These are phyloP conservation scores for Leccinum longicurvipes DNA, from an alignment of 768 basidiomycete species.

Conservation along the genomic window DNA sequence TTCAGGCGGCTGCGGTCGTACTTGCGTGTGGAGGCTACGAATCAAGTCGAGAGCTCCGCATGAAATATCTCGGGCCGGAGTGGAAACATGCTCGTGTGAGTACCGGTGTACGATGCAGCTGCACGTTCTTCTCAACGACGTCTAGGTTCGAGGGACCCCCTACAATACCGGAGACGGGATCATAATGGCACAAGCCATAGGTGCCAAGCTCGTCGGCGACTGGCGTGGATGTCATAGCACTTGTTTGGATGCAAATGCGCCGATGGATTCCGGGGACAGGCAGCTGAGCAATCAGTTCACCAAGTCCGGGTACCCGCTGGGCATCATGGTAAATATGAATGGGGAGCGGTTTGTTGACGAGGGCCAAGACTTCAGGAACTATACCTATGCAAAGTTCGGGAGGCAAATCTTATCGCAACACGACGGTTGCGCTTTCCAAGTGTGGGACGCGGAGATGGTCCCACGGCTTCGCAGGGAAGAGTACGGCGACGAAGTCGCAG, in stretches of 20 bases:
- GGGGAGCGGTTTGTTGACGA: slow-evolving; percentile 69
- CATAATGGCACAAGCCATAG: slow-evolving; percentile 44
- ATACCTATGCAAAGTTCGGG: slow-evolving; percentile 70
- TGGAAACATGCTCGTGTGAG: slow-evolving; percentile 59
- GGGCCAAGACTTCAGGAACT: slow-evolving; percentile 69
- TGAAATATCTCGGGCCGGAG: slow-evolving; percentile 50
- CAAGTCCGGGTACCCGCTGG: slow-evolving; percentile 71
- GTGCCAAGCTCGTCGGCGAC: slow-evolving; percentile 60
- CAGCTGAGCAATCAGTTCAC: slow-evolving; percentile 66
- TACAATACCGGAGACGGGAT: slow-evolving; percentile 71
- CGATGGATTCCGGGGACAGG: slow-evolving; percentile 48
- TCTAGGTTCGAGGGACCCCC: slow-evolving; percentile 65
- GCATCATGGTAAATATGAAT: slow-evolving; percentile 60
- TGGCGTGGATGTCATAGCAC: slow-evolving; percentile 72
- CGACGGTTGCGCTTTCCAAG: slow-evolving; percentile 58
- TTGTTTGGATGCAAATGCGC: slow-evolving; percentile 66
- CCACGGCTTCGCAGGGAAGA: slow-evolving; percentile 56
- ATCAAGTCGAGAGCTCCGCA: slow-evolving; percentile 49
- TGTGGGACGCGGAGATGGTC: slow-evolving; percentile 53
- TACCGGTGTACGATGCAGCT: not conserved
- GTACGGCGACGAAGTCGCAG: slow-evolving; percentile 60
- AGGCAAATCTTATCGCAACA: slow-evolving; percentile 57
- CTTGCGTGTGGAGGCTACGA: slow-evolving; percentile 70
- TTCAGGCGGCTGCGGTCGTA: slow-evolving; percentile 46
- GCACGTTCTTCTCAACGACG: not conserved